These are phyloP conservation scores for Amyloporia xantha DNA, from an alignment of 768 basidiomycete genomes.

Conservation along the genomic window DNA sequence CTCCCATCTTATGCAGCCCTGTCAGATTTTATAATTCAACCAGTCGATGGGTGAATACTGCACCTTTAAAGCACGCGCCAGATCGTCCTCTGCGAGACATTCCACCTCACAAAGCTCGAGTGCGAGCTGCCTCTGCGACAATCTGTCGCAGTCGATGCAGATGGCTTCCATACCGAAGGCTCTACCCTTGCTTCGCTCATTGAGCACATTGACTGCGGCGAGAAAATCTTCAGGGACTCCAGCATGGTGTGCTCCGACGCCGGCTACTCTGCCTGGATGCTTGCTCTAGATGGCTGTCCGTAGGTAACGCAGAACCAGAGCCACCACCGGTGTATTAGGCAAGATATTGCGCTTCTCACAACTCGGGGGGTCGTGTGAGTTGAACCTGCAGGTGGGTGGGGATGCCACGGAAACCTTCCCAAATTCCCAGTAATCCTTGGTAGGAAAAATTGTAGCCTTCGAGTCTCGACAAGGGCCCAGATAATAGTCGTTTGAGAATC, in stretches of 20 bases:
- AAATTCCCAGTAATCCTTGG: constrained; percentile 69
- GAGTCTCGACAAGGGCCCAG: constrained; percentile 46
- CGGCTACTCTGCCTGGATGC: constrained; percentile 30
- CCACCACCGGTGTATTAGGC: constrained; percentile 16
- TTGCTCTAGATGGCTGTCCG: constrained; percentile 27
- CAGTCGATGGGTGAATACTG: background rate
- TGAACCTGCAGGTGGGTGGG: constrained; percentile 10
- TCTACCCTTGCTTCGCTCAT: constrained; percentile 22
- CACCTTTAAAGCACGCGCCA: constrained; percentile 50
- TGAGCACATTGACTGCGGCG: constrained; percentile 28
- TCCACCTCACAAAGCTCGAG: constrained; percentile 75
- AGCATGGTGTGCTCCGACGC: constrained; percentile 24
- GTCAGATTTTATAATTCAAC: background rate
- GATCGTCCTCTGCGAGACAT: constrained; percentile 59
- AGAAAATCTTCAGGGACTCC: constrained; percentile 45
- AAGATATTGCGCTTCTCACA: constrained; percentile 11
- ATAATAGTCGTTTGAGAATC: constrained; percentile 53
- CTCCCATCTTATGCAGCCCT: too few species aligned
- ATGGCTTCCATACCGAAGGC: constrained; percentile 46
- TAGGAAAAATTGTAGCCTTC: constrained; percentile 76
- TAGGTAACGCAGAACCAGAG: constrained; percentile 21
- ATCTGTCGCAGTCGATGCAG: constrained; percentile 47
- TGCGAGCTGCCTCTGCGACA: constrained; percentile 59
- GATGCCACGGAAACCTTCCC: constrained; percentile 62
- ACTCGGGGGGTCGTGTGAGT: constrained; percentile 18